Percentiles rank a stretch among this genome's conserved stretches.
phyloP scores from a whole-genome alignment of 2,329 filamentous ascomycete genomes.

The Fusarium luffae region DNA sequence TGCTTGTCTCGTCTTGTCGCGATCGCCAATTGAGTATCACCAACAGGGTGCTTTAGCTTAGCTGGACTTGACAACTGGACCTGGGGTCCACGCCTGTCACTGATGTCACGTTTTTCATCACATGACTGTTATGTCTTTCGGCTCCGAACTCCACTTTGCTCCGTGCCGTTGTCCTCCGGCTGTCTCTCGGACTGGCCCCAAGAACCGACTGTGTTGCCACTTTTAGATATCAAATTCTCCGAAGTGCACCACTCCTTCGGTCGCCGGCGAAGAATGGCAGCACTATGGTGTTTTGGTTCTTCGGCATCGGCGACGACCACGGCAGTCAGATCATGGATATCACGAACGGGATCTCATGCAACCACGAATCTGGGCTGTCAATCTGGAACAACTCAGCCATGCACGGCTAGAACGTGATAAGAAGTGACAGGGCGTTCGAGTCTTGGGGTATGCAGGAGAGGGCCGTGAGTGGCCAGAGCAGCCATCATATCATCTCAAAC shows the following conservation, averaged over 20 bases:
- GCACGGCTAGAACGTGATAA: slow-evolving; percentile 23
- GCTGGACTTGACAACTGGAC: slow-evolving; percentile 34
- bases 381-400: slow-evolving; percentile 19
- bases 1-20: slow-evolving; percentile 33
- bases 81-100: slow-evolving; percentile 2
- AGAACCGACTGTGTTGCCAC: slow-evolving; percentile 2
- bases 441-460: slow-evolving; percentile 31
- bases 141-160: slow-evolving; percentile 23
- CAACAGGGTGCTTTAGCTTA: slow-evolving; percentile 29
- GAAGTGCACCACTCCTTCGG: not conserved
- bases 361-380: slow-evolving; percentile 34
- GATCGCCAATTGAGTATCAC: slow-evolving; percentile 14
- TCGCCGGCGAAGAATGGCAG: not conserved
- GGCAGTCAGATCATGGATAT: slow-evolving; percentile 22
- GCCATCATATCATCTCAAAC: slow-evolving; percentile 36
- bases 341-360: slow-evolving; percentile 35
- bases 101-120: slow-evolving; percentile 36
- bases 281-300: not conserved
- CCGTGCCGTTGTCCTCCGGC: not conserved
- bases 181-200: not conserved
- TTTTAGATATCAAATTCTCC: slow-evolving; percentile 16
- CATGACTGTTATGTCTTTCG: slow-evolving; percentile 25
- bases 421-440: slow-evolving; percentile 17
- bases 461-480: slow-evolving; percentile 28
- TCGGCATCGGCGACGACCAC: slow-evolving; percentile 27